Evolutionary conservation across 345 rosid genomes (phyloP), one percentile per base, ranked within the genome.

Genomic region (Chamaenerion angustifolium): DNA sequence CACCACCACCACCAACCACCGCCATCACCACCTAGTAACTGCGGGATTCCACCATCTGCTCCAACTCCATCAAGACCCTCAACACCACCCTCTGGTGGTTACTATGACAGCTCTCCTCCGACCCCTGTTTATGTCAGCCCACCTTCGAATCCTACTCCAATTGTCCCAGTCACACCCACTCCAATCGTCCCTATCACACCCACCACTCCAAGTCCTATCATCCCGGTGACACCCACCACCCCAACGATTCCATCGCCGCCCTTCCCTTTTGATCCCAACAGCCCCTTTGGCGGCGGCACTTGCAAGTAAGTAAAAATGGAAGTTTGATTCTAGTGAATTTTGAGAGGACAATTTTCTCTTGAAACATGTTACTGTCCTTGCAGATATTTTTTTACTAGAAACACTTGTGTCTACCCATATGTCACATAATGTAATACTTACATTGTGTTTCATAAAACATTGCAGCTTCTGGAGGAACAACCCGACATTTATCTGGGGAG

Each of bases 401-500:
- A 31, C 10, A 5, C 37, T 31, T 31, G 37, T 31, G 5, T 31
- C 37, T 31, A 31, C 37, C 37, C 8, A 31, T 5, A 31, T 31
- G 37, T 31, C 37, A 31, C 37, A 31, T 5, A 31, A 31, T 7
- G 10, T 5, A 31, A 31, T 31, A 31, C 37, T 31, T 31, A 37
- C 16, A 13, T 1, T n/a, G 40, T 42, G 14, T 27, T 11, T 58
- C 44, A 49, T 16, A 17, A 12, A 31, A 31, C 7, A 31, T 21
- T 59, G 51, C 74, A 92, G 98, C 64, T 92, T 76, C 81, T 92
- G 98, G 98, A 87, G 82, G 64, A 78, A 56, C 64, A 89, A 92
- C 64, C 98, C 98, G 0, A 61, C 71, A 3, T 12, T 92, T 55
- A 76, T 87, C 49, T 84, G 83, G 83, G 86, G 93, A 8, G 15